Evolutionary conservation across 331 rosid genomes (phyloP), one percentile per base, ranked within the genome.

Genomic region (Telfairia occidentalis): DNA sequence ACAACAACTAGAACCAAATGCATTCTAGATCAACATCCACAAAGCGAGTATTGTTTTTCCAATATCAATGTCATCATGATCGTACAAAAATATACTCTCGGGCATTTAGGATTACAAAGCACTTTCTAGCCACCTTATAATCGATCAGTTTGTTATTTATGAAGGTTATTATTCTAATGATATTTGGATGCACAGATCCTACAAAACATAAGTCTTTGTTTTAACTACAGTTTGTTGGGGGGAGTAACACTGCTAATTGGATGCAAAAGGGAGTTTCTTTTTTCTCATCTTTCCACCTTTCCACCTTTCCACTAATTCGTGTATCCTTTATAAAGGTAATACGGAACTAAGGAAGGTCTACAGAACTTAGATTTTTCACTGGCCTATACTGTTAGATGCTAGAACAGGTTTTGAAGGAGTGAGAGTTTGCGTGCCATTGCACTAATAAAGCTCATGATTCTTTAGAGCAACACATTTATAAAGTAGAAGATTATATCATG

Each of bases 21-120:
- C 54, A 46, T 70, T 46, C 75, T 70, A 70, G 38, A 70, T 70
- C 21, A 45, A 70, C 75, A 70, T 26, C 16, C 75, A 46, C 75
- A 29, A 70, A 69, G 73, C 34, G 5, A 42, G 73, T 40, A 66
- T 38, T 7, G 32, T 35, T 74, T 35, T 61, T 61, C 40, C 50
- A 52, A 9, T 54, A n/a, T n/a, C n/a, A n/a, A n/a, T n/a, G n/a
- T n/a, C n/a, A n/a, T n/a, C n/a, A n/a, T n/a, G n/a, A n/a, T n/a
- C n/a, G n/a, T n/a, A n/a, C n/a, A n/a, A n/a, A n/a, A n/a, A n/a
- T n/a, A 32, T 52, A 53, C 18, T 73, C 63, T 32, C 12, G 9
- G 65, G 72, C 42, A 60, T 34, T 54, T 74, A 35, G 23, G 2
- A 35, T 34, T 73, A 35, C 13, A 73, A 40, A 53, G 5, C 49